These are phyloP conservation scores for Pseudopithomyces chartarum DNA, from an alignment of 2,329 filamentous ascomycete genomes.

Conservation along the genomic window DNA sequence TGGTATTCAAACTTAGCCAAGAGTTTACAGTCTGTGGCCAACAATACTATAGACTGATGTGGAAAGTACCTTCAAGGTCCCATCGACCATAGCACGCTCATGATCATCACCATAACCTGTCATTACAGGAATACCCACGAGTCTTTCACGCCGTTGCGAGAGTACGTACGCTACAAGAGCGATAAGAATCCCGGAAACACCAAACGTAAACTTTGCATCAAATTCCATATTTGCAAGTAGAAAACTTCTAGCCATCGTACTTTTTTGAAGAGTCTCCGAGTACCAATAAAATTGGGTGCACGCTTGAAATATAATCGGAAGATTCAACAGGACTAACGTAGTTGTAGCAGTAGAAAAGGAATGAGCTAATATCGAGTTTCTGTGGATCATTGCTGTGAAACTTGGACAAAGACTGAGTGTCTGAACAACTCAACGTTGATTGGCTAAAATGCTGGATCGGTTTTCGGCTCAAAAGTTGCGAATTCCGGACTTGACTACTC, in stretches of 20 bases:
- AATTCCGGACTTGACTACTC: too few species aligned
- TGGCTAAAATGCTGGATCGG: too few species aligned
- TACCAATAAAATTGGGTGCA: too few species aligned
- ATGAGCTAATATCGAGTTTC: too few species aligned
- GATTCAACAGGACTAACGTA: too few species aligned
- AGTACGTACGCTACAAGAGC: not conserved
- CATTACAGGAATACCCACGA: not conserved
- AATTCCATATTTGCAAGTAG: not conserved
- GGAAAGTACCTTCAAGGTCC: not conserved
- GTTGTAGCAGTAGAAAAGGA: too few species aligned
- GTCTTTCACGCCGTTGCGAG: not conserved
- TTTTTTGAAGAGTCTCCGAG: not conserved
- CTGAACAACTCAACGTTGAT: too few species aligned
- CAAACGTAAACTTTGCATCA: not conserved
- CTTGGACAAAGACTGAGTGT: too few species aligned
- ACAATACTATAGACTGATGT: too few species aligned
- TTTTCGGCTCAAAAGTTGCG: too few species aligned
- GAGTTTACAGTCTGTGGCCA: not conserved
- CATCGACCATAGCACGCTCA: not conserved
- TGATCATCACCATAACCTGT: not conserved
- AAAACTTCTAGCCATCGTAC: not conserved
- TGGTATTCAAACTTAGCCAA: not conserved
- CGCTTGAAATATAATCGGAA: too few species aligned
- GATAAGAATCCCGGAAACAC: not conserved
- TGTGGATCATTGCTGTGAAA: too few species aligned